These are phyloP conservation scores for Emmonsia crescens DNA, from an alignment of 2,329 filamentous ascomycete genomes.

Conservation along the genomic window DNA sequence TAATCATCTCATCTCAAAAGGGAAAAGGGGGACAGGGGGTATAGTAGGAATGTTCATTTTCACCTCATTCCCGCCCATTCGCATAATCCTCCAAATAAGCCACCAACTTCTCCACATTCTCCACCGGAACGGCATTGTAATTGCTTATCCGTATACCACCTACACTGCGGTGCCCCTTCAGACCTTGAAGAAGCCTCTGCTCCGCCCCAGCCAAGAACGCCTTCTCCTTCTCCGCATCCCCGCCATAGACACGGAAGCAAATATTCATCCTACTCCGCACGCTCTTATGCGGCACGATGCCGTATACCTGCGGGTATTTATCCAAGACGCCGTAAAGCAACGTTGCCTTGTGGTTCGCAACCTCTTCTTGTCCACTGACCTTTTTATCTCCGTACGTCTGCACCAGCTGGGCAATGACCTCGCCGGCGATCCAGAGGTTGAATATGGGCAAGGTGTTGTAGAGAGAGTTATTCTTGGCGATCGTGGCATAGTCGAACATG, in stretches of 20 bases:
- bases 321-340: conserved; percentile 71
- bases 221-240: conserved; percentile 62
- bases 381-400: conserved; percentile 52
- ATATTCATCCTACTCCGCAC: conserved; percentile 88
- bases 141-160: conserved; percentile 79
- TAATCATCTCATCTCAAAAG: neutral
- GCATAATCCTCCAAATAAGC: conserved; percentile 46
- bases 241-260: conserved; percentile 66
- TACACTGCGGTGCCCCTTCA: conserved; percentile 82
- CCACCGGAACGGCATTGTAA: conserved; percentile 68
- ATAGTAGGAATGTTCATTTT: neutral
- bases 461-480: conserved; percentile 85
- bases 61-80: conserved; percentile 1
- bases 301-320: conserved; percentile 60
- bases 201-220: conserved; percentile 65
- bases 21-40: neutral
- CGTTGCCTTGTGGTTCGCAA: conserved; percentile 63
- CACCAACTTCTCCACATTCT: conserved; percentile 34
- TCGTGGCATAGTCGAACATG: conserved; percentile 70
- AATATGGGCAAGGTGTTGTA: conserved; percentile 97
- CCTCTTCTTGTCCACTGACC: conserved; percentile 63
- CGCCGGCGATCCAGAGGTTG: conserved; percentile 81
- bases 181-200: conserved; percentile 57
- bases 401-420: conserved; percentile 70
- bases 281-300: conserved; percentile 62